These are phyloP conservation scores for Basipetospora chlamydospora DNA, from an alignment of 2,329 filamentous ascomycete species.

Conservation along the genomic window DNA sequence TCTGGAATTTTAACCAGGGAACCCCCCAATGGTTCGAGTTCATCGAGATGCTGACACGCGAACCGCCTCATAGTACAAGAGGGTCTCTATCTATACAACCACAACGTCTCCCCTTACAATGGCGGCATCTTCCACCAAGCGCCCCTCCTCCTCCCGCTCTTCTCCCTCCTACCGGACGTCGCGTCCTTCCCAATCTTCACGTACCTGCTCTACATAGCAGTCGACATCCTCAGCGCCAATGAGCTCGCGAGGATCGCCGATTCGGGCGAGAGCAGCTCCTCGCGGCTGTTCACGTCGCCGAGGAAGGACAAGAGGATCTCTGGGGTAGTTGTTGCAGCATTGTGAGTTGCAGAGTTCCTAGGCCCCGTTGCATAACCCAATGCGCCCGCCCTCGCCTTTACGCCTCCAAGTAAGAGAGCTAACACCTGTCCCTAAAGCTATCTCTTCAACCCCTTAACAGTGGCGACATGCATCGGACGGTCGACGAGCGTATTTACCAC, in stretches of 20 bases:
- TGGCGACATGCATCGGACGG: conserved; percentile 79
- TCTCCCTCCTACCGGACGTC: conserved; percentile 69
- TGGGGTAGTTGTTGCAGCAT: conserved; percentile 60
- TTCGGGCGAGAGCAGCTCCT: conserved; percentile 63
- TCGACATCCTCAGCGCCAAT: conserved; percentile 72
- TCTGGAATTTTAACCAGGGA: neutral
- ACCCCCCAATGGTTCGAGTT: no score
- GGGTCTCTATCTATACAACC: conserved; percentile 87
- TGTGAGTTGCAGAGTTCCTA: conserved; percentile 45
- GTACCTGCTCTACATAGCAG: conserved; percentile 61
- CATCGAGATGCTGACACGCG: conserved; percentile 5
- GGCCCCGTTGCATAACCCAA: no score
- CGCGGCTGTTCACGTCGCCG: conserved; percentile 63
- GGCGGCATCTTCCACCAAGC: conserved; percentile 75
- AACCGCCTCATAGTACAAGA: conserved; percentile 58
- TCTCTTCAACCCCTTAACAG: conserved; percentile 87
- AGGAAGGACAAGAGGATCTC: conserved; percentile 62
- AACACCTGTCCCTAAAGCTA: conserved; percentile 38
- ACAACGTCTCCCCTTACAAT: conserved; percentile 94
- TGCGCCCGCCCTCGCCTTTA: no score
- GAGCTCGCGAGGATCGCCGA: conserved; percentile 68
- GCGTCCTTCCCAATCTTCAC: conserved; percentile 55
- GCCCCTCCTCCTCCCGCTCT: conserved; percentile 78
- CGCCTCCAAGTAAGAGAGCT: no score
- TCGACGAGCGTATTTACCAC: conserved; percentile 83